Percentiles rank a stretch among this genome's conserved stretches.
phyloP scores from a whole-genome alignment of 2,329 filamentous ascomycete species.

The Colletotrichum chrysophilum region DNA sequence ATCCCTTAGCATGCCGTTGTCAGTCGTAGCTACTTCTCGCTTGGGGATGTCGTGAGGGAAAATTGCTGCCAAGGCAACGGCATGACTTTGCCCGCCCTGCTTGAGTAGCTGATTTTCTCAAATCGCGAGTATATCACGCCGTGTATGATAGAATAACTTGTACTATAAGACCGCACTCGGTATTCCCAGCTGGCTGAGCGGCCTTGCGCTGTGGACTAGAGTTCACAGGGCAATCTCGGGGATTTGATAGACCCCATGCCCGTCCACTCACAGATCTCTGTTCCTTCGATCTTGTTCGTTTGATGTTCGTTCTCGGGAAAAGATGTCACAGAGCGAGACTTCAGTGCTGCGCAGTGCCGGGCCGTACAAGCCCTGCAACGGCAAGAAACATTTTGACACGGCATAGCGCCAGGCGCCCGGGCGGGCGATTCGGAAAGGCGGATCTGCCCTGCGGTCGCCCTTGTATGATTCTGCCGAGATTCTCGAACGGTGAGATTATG shows the following conservation, averaged over 20 bases:
- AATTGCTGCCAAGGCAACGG: neutral
- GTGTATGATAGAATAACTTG: conserved; percentile 20
- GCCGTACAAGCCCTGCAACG: neutral
- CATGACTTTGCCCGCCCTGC: neutral
- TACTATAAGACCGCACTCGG: neutral
- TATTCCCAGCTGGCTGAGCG: neutral
- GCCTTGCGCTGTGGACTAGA: neutral
- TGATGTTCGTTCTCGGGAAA: neutral
- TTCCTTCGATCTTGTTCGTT: neutral
- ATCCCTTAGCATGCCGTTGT: neutral
- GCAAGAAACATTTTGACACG: neutral
- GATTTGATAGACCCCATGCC: neutral
- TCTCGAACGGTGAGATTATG: conserved; percentile 7
- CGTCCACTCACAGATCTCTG: neutral
- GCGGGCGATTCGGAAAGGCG: neutral
- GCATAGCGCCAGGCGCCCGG: neutral
- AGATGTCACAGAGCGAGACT: neutral
- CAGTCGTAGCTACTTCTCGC: neutral
- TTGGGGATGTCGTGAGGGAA: neutral
- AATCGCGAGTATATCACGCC: neutral
- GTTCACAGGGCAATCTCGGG: neutral
- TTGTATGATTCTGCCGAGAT: conserved; percentile 1
- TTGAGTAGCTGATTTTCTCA: neutral
- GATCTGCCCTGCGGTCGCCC: neutral
- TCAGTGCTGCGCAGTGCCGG: conserved; percentile 6